A percentile compares a stretch with the other conserved stretches of the same genome.
These are phyloP conservation scores for Beta macrorhiza DNA, from an alignment of 179 eudicot species.

Conservation along the genomic window DNA sequence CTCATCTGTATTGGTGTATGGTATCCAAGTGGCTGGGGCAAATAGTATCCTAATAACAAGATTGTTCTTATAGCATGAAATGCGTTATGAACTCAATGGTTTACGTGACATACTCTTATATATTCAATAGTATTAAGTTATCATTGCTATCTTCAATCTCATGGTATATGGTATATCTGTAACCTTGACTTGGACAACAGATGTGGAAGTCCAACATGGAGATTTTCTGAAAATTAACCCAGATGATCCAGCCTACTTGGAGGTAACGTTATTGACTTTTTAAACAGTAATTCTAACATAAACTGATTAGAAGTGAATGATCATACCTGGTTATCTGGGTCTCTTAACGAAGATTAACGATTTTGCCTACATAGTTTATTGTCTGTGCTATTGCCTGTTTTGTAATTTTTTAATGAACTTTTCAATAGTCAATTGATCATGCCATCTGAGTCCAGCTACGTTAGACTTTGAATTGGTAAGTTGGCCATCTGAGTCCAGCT, in stretches of 20 bases:
- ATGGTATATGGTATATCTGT: slow-evolving; percentile 7
- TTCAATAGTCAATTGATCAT: neutral
- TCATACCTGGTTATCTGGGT: neutral
- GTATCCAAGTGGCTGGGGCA: neutral
- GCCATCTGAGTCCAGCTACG: neutral
- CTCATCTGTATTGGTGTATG: neutral
- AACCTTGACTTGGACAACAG: slow-evolving; percentile 62
- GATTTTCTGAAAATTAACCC: slow-evolving; percentile 71
- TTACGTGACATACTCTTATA: slow-evolving; percentile 1
- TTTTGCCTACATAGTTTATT: neutral
- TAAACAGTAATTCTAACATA: neutral
- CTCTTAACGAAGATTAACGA: neutral
- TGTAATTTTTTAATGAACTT: neutral
- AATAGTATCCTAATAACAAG: no score
- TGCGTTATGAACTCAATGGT: neutral
- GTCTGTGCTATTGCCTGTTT: slow-evolving; percentile 2
- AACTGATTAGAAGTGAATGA: neutral
- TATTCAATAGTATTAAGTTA: neutral
- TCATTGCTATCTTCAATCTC: slow-evolving; percentile 9
- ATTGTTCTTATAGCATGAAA: neutral
- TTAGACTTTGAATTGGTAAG: neutral
- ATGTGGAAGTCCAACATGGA: slow-evolving; percentile 65
- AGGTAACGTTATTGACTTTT: slow-evolving; percentile 38
- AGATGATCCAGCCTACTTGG: slow-evolving; percentile 58
- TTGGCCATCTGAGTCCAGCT: no score